Conservation (phyloP, 768 basidiomycete species). For the Strobilomyces confusus region DNA sequence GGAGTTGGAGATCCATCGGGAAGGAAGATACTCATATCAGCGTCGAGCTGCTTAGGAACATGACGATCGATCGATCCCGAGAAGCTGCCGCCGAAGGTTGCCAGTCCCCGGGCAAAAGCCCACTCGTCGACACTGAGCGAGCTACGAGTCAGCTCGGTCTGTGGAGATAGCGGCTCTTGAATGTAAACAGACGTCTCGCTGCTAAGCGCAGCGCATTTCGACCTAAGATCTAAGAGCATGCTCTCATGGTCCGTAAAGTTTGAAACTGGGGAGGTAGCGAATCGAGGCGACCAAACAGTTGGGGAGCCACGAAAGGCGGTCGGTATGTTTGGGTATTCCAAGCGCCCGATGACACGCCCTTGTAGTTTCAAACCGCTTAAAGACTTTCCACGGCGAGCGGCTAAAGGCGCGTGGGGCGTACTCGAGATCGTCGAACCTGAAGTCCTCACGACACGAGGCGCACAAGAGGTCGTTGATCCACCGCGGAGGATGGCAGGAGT, state of each 20-base stretch:
- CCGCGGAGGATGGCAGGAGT: conserved; percentile 2
- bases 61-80: conserved; percentile 5
- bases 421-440: background rate
- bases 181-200: conserved; percentile 12
- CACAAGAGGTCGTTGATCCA: conserved; percentile 2
- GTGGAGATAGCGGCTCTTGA: background rate
- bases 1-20: conserved; percentile 14
- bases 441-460: background rate
- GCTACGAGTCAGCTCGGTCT: background rate
- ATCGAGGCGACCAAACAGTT: conserved; percentile 29
- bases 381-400: conserved; percentile 38
- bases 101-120: conserved; percentile 33
- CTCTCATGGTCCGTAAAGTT: conserved; percentile 30
- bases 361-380: conserved; percentile 27
- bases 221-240: conserved; percentile 36
- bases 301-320: conserved; percentile 41
- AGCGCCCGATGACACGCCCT: conserved; percentile 11
- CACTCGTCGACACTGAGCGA: conserved; percentile 33
- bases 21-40: conserved; percentile 9
- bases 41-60: background rate
- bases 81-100: conserved; percentile 20
- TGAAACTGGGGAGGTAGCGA: conserved; percentile 14
- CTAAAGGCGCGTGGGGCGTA: conserved; percentile 27
- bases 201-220: conserved; percentile 29
- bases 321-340: conserved; percentile 40